phyloP scores from a whole-genome alignment of 345 rosid species.

The Erucastrum elatum region DNA sequence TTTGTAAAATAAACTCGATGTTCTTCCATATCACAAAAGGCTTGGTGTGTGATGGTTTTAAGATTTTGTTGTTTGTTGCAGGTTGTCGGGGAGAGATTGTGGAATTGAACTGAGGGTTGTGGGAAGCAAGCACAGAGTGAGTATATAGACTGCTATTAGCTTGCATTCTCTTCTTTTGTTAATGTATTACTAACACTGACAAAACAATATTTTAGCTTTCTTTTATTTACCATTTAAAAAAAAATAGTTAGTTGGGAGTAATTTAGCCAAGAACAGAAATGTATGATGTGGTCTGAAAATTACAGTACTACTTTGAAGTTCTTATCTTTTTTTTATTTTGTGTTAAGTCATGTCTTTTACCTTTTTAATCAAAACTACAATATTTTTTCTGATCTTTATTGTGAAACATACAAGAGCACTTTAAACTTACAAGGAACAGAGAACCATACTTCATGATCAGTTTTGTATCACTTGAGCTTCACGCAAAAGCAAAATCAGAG shows the following conservation, averaged over 20 bases:
- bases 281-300: neutral
- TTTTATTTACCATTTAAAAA: neutral
- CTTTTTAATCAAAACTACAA: neutral
- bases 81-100: slow-evolving; percentile 25
- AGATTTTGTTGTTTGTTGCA: neutral
- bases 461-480: neutral
- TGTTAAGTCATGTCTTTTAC: neutral
- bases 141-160: slow-evolving; percentile 36
- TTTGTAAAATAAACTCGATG: neutral
- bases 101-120: slow-evolving; percentile 11
- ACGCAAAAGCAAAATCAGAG: slow-evolving; percentile 13
- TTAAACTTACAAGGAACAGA: neutral
- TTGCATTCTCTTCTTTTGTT: slow-evolving; percentile 2
- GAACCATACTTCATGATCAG: neutral
- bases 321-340: neutral
- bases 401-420: neutral
- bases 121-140: slow-evolving; percentile 20
- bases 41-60: neutral
- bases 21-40: neutral
- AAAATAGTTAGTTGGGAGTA: neutral
- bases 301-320: neutral
- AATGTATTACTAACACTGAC: neutral
- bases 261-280: neutral
- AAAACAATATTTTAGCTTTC: neutral
- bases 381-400: neutral